Base-by-base conservation (phyloP, 495 filamentous ascomycete genomes). In the Tirmania nivea region DNA sequence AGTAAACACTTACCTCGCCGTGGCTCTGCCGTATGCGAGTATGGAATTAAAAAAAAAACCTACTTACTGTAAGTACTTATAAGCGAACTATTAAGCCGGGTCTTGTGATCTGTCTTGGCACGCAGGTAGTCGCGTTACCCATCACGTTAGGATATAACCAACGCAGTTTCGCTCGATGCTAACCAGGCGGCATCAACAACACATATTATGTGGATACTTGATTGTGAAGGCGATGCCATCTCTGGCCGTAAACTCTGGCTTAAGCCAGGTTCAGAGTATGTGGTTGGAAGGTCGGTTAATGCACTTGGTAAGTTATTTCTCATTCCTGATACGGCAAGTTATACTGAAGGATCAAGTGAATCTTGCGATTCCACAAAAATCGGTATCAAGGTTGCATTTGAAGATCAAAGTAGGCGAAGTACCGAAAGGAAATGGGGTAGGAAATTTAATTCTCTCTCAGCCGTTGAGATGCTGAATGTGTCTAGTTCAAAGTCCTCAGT, bases 381-480 rank as follows among this genome's bases (percentile, higher is more conserved):
- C 78, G 7, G 79, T 97, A 50, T 97, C 90, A n/a, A 75, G 89
- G 34, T 81, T 89, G 57, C 90, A 97, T 65, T 70, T 95, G 59
- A 78, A 79, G 34, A 78, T 97, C 52, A 71, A 78, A 31, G 78
- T 96, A 2, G 77, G 72, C 11, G 56, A 67, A 0, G 81, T 90
- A 7, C 66, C 70, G 35, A 67, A 78, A 8, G 83, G 77, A 50
- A 80, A 86, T 66, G 81, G 78, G 52, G 84, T 92, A 76, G 50
- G 74, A 2, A 45, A 45, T 14, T 19, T 4, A 4, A 1, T 20
- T 48, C 37, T 20, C 12, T 45, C 39, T 1, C 12, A 45, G 14
- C 9, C 14, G 4, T 19, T 3, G 12, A 4, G 39, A 11, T n/a
- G 39, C 19, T 11, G 6, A 35, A 35, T 10, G 51, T n/a, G 49